A percentile compares a stretch with the other conserved stretches of the same genome.
Evolutionary conservation across 2,329 filamentous ascomycete species (phyloP).

Genomic region (Aspergillus puulaauensis): DNA sequence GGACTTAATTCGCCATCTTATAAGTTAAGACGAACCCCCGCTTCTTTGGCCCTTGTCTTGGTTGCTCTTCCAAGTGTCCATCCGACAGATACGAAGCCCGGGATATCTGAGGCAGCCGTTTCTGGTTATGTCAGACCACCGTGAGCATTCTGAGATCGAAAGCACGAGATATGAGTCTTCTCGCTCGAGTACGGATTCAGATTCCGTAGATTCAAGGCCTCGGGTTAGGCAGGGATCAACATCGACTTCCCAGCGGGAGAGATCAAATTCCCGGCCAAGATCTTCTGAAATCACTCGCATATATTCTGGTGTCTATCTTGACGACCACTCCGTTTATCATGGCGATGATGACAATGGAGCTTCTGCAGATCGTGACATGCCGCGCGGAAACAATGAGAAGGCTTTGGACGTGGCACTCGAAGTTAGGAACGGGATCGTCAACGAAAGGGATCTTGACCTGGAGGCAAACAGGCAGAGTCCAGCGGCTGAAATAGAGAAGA

Average conservation of each 20-base stretch:
- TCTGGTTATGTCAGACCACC: slow-evolving; percentile 13
- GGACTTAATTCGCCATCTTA: slow-evolving; percentile 1
- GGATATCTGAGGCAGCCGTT: neutral
- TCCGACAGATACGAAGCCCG: neutral
- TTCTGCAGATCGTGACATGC: neutral
- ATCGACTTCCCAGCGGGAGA: slow-evolving; percentile 2
- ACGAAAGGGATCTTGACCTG: slow-evolving; percentile 28
- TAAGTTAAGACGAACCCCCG: neutral
- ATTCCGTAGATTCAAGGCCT: slow-evolving; percentile 8
- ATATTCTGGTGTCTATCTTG: slow-evolving; percentile 32
- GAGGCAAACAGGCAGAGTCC: slow-evolving; percentile 17
- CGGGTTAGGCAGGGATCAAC: slow-evolving; percentile 2
- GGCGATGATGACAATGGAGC: slow-evolving; percentile 18
- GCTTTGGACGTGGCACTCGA: slow-evolving; percentile 20
- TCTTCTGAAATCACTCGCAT: slow-evolving; percentile 22
- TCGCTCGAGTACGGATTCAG: slow-evolving; percentile 17
- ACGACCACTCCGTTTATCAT: slow-evolving; percentile 35
- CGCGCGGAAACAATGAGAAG: slow-evolving; percentile 13
- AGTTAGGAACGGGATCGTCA: slow-evolving; percentile 24
- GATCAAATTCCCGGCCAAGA: slow-evolving; percentile 18
- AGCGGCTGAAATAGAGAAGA: slow-evolving; percentile 22
- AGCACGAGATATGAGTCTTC: slow-evolving; percentile 16
- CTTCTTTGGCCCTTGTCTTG: neutral
- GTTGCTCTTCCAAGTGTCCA: neutral
- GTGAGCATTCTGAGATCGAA: slow-evolving; percentile 1